phyloP scores from a whole-genome alignment of 345 rosid genomes.

The Populus alba region DNA sequence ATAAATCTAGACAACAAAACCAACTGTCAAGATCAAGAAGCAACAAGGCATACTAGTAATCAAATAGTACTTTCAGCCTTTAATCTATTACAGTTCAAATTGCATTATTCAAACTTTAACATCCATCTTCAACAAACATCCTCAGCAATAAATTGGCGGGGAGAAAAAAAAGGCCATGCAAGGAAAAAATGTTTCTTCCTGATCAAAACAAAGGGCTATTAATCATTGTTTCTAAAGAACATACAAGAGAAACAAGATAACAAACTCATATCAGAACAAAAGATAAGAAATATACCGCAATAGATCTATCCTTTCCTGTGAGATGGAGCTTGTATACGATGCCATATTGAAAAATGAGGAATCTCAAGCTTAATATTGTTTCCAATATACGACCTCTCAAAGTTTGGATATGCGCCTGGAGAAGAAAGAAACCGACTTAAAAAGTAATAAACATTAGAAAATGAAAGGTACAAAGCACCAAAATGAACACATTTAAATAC shows the following conservation, averaged over 20 bases:
- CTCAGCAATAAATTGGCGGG: no score
- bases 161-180: no score
- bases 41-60: background rate
- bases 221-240: no score
- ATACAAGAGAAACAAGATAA: background rate
- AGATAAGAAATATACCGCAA: constrained; percentile 54
- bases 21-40: constrained; percentile 17
- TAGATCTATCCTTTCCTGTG: constrained; percentile 62
- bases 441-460: background rate
- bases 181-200: no score
- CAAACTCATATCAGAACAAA: background rate
- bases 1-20: constrained; percentile 52
- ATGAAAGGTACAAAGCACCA: background rate
- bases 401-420: constrained; percentile 88
- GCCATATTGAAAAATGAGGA: constrained; percentile 90
- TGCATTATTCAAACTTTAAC: no score
- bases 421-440: constrained; percentile 14
- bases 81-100: no score
- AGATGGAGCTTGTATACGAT: constrained; percentile 87
- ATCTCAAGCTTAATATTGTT: constrained; percentile 82
- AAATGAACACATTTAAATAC: background rate
- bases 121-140: no score
- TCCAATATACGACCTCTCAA: constrained; percentile 88
- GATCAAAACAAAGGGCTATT: no score
- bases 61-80: background rate